phyloP scores from a whole-genome alignment of 2,329 filamentous ascomycete species.

The Cryphonectria carpinicola region DNA sequence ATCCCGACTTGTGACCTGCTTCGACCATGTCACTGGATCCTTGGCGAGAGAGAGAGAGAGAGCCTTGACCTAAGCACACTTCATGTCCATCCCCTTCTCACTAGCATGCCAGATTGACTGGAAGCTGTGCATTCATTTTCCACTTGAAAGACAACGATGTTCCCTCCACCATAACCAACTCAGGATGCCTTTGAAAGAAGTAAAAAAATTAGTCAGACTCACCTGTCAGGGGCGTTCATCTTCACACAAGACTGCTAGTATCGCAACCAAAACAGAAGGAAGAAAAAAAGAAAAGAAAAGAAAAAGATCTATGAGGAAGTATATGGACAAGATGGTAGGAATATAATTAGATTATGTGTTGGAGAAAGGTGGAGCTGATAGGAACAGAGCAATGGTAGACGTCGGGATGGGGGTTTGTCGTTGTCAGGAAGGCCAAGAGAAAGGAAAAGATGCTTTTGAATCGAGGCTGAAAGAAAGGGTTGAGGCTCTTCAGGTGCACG shows the following conservation, averaged over 20 bases:
- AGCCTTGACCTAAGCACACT: neutral
- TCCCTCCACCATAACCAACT: neutral
- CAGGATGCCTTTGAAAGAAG: constrained; percentile 13
- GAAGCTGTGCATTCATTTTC: neutral
- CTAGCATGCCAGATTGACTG: neutral
- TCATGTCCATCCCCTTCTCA: neutral
- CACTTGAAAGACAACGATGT: neutral
- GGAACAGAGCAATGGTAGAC: neutral
- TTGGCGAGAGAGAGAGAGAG: too few relatives aligned
- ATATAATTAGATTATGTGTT: neutral
- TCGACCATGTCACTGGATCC: neutral
- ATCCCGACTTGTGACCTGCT: neutral
- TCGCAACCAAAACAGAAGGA: neutral
- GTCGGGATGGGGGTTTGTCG: neutral
- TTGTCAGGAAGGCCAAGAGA: neutral
- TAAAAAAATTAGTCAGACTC: constrained; percentile 35
- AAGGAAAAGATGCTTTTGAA: neutral
- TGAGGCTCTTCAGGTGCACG: constrained; percentile 19
- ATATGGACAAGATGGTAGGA: neutral
- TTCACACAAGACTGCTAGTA: constrained; percentile 31
- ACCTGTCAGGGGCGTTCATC: constrained; percentile 64
- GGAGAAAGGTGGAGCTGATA: constrained; percentile 4
- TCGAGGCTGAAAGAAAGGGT: neutral
- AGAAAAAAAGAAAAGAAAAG: too few relatives aligned
- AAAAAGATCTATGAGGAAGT: neutral